phyloP scores from a whole-genome alignment of 768 basidiomycete genomes.

The Omphalotus guepiniiformis region DNA sequence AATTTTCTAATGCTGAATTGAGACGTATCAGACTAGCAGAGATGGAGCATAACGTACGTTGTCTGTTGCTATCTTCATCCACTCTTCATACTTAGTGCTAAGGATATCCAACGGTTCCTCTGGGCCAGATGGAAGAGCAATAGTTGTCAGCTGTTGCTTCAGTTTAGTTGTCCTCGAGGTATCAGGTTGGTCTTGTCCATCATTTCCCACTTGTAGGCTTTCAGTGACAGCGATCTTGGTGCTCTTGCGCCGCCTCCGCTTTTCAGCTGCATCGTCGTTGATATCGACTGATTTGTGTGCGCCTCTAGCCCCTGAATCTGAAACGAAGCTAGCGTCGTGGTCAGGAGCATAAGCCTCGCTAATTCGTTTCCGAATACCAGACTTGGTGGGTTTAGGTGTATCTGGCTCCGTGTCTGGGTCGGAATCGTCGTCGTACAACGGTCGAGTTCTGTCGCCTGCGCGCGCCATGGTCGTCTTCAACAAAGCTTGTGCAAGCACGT shows the following conservation, averaged over 20 bases:
- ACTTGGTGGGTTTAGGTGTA: conserved; percentile 35
- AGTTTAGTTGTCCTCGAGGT: conserved; percentile 48
- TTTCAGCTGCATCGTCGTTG: conserved; percentile 89
- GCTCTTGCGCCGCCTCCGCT: conserved; percentile 76
- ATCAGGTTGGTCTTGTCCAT: conserved; percentile 34
- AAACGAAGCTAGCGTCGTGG: conserved; percentile 36
- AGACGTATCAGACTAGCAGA: conserved; percentile 6
- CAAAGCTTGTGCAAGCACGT: conserved; percentile 8
- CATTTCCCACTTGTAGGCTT: conserved; percentile 49
- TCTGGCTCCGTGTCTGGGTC: conserved; percentile 36
- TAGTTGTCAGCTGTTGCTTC: conserved; percentile 58
- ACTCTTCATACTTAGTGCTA: conserved; percentile 94
- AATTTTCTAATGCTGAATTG: conserved; percentile 75
- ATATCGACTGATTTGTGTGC: conserved; percentile 48
- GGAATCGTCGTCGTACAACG: conserved; percentile 27
- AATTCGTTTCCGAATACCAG: conserved; percentile 50
- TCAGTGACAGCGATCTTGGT: conserved; percentile 59
- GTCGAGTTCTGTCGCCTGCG: conserved; percentile 21
- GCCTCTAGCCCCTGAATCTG: conserved; percentile 31
- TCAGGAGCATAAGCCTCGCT: conserved; percentile 53
- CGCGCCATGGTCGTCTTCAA: conserved; percentile 10
- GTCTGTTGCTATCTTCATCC: conserved; percentile 99
- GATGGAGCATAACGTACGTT: conserved; percentile 58
- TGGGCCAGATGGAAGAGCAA: conserved; percentile 44
- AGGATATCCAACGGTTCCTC: conserved; percentile 77